Base-by-base conservation (phyloP, 225 moss, liverwort and hornwort genomes). In the Asterella californica region DNA sequence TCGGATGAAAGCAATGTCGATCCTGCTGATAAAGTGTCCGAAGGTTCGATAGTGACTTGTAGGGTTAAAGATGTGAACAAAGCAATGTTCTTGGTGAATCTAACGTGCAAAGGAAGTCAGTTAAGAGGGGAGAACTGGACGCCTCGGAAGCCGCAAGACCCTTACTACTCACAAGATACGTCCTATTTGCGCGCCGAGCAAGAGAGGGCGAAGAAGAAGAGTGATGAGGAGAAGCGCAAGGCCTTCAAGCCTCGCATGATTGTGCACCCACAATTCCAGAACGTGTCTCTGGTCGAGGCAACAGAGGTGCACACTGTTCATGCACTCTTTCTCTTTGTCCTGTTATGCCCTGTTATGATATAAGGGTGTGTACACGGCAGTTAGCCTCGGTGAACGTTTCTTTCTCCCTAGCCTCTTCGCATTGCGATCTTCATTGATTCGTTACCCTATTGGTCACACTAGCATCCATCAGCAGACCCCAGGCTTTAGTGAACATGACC, bases 211-310 rank as follows among this genome's bases (percentile, higher is more conserved):
- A 90, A 91, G 81, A 95, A 89, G 83, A 95, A 90, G 74, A 99
- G 83, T 78, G 93, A 99, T 82, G 93, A 99, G 77, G 92, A 93
- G 73, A 92, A 93, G 76, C 91, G 92, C 62, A 93, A 90, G 85
- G 91, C 91, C 21, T 93, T 99, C 76, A 99, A 93, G 78, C 93
- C 99, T 79, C 95, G 99, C 68, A 99, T 95, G 93, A 99, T 99
- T 75, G 95, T 99, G 53, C 99, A 99, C 76, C 99, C 99, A 67
- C 91, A 91, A 78, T 99, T 99, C 82, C 99, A 90, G 64, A 99
- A 99, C 73, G 89, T 99, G 5, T 93, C 99, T 27, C 83, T 95
- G 80, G 93, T 88, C 72, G 99, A 91, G 77, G 99, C 99, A 47
- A 86, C 81, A 62, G 84, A 92, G 99, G 99, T 93, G 10, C 38